phyloP scores from a whole-genome alignment of 352 stramenopile species.

The Saprolegnia diclina region DNA sequence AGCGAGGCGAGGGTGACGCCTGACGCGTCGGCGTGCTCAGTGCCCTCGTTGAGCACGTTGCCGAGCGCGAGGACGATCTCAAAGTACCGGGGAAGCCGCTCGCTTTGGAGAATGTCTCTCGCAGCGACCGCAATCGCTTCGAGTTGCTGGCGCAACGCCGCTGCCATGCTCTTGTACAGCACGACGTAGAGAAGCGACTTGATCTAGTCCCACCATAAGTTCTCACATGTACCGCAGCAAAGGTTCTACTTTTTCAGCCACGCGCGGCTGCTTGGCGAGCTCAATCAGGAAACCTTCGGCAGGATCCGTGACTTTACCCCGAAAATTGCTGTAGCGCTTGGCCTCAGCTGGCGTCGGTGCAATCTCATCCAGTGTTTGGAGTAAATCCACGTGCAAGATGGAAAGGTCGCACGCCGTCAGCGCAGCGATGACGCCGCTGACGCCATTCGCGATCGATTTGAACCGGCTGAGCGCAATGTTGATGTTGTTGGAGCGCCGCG shows the following conservation, averaged over 20 bases:
- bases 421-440: slow-evolving; percentile 42
- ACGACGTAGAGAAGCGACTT: slow-evolving; percentile 55
- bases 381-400: slow-evolving; percentile 53
- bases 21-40: slow-evolving; percentile 55
- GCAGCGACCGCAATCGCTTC: slow-evolving; percentile 50
- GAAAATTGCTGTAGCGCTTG: slow-evolving; percentile 70
- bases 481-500: slow-evolving; percentile 74
- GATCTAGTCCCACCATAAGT: slow-evolving; percentile 38
- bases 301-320: slow-evolving; percentile 42
- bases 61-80: slow-evolving; percentile 69
- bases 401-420: slow-evolving; percentile 49
- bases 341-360: slow-evolving; percentile 51
- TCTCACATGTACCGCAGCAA: neutral
- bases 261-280: slow-evolving; percentile 59
- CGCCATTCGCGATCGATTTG: slow-evolving; percentile 43
- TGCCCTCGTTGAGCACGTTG: slow-evolving; percentile 69
- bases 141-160: slow-evolving; percentile 44
- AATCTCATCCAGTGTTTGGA: slow-evolving; percentile 62
- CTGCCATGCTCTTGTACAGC: slow-evolving; percentile 58
- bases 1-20: slow-evolving; percentile 67
- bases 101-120: slow-evolving; percentile 57
- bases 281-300: slow-evolving; percentile 64
- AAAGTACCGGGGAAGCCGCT: slow-evolving; percentile 65
- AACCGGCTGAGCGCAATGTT: slow-evolving; percentile 74
- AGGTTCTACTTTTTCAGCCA: slow-evolving; percentile 58